A percentile compares a stretch with the other conserved stretches of the same genome.
Evolutionary conservation across 495 filamentous ascomycete species (phyloP).

Genomic region (Penicillium canariense): DNA sequence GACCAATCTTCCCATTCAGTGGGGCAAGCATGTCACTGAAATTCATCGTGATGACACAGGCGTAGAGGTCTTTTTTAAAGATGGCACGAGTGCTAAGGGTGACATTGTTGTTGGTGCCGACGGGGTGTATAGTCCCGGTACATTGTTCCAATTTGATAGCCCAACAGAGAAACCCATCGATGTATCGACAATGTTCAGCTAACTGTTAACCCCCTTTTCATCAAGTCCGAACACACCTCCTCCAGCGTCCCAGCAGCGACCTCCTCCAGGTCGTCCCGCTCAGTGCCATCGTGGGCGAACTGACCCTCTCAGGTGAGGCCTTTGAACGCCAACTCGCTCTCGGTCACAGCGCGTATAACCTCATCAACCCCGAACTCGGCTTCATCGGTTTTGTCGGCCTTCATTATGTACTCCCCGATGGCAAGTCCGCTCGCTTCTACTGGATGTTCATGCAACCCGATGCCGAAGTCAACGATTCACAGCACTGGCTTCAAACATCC

Average conservation of each 20-base stretch:
- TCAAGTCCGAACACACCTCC: background rate
- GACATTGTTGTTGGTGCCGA: background rate
- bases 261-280: background rate
- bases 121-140: background rate
- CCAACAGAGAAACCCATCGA: too few relatives aligned
- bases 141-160: background rate
- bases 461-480: background rate
- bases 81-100: background rate
- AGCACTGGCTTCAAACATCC: background rate
- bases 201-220: too few relatives aligned
- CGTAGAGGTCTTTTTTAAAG: background rate
- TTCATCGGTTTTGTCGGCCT: background rate
- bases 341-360: background rate
- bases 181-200: too few relatives aligned
- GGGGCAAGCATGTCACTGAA: background rate
- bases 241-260: background rate
- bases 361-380: background rate
- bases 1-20: background rate
- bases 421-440: background rate
- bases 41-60: background rate
- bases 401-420: background rate
- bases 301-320: background rate
- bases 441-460: background rate
- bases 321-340: background rate
- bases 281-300: background rate